Percentiles rank a stretch among this genome's conserved stretches.
Conservation (phyloP, 192 early-diverging fungal genomes). For the Piromyces finnis region DNA sequence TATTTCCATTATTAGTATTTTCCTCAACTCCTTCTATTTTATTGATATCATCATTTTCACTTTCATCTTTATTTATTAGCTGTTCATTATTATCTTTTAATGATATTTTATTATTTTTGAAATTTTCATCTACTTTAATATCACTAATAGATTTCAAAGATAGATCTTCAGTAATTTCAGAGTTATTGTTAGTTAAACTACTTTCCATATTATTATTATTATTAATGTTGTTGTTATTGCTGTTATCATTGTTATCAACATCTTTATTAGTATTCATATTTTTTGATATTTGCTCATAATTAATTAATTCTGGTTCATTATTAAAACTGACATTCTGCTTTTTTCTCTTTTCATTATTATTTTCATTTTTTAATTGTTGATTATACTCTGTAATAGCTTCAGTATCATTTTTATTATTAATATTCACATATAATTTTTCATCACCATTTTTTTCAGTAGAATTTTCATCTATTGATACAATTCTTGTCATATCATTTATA, state of each 20-base stretch:
- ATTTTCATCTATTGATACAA: no score
- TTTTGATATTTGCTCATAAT: no score
- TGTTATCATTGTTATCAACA: neutral
- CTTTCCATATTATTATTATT: neutral
- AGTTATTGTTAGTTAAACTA: neutral
- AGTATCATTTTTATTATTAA: no score
- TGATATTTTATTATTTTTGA: neutral
- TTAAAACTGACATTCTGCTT: no score
- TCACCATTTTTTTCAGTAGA: no score
- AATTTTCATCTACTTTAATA: neutral
- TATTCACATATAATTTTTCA: no score
- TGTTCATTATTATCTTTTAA: neutral
- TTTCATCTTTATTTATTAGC: neutral
- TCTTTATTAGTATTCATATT: neutral
- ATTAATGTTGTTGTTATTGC: neutral
- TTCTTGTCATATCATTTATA: no score
- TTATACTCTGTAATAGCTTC: no score
- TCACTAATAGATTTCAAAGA: neutral
- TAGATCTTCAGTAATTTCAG: neutral
- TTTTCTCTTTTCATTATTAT: no score
- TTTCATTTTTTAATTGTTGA: no score
- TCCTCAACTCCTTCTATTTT: neutral
- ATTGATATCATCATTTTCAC: neutral
- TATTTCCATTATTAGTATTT: neutral
- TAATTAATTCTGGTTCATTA: no score